Percentiles rank a stretch among this genome's conserved stretches.
These are phyloP conservation scores for Phialophora tarda DNA, from an alignment of 2,329 filamentous ascomycete genomes.

Conservation along the genomic window DNA sequence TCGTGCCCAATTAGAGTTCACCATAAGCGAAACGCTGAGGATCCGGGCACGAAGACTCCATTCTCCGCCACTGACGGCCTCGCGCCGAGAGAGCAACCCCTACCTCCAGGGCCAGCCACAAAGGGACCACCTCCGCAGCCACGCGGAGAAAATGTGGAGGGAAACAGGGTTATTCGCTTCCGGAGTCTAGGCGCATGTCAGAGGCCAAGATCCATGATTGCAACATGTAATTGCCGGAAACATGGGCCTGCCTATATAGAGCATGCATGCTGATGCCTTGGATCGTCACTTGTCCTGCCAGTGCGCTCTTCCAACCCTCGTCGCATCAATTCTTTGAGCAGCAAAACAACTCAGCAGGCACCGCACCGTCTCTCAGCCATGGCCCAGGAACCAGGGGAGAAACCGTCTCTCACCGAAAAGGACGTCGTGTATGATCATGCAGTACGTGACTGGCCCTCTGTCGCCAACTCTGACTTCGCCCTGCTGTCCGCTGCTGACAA, in stretches of 20 bases:
- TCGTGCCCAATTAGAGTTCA: conserved; percentile 3
- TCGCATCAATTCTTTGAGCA: not conserved
- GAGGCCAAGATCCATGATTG: conserved; percentile 3
- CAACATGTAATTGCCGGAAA: not conserved
- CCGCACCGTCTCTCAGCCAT: conserved; percentile 1
- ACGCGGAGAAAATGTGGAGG: conserved; percentile 20
- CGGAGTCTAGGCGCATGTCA: conserved; percentile 26
- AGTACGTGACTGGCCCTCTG: not conserved
- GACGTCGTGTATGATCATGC: conserved; percentile 11
- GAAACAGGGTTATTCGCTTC: conserved; percentile 17
- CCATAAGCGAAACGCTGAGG: not conserved
- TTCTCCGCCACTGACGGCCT: conserved; percentile 16
- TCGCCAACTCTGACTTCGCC: not conserved
- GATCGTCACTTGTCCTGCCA: not conserved
- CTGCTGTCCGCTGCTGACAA: not conserved
- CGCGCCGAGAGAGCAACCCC: conserved; percentile 10
- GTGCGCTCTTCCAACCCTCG: not conserved
- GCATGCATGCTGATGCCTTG: not conserved
- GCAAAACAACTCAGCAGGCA: not conserved
- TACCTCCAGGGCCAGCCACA: not conserved
- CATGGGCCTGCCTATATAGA: conserved; percentile 13
- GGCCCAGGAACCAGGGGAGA: conserved; percentile 9
- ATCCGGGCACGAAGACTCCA: conserved; percentile 7
- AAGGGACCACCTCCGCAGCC: not conserved
- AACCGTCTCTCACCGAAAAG: conserved; percentile 9